Evolutionary conservation across 441 rosid species (phyloP).

Genomic region (Aleurites moluccanus): DNA sequence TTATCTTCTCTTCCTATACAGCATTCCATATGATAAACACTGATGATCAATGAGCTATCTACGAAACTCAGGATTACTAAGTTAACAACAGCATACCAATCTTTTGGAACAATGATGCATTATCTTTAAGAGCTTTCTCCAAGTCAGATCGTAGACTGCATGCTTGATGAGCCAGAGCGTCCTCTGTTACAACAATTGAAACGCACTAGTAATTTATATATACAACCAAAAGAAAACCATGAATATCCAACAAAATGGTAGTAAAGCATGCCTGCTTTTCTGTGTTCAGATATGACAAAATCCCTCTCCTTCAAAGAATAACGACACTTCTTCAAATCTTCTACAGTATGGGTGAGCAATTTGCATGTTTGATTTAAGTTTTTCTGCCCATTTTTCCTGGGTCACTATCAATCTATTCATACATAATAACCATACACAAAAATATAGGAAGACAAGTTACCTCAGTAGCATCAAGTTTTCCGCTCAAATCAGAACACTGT

Average conservation of each 20-base stretch:
- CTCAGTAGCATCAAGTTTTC: slow-evolving; percentile 74
- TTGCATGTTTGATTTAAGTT: slow-evolving; percentile 61
- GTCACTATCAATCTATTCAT: slow-evolving; percentile 18
- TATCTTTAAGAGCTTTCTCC: slow-evolving; percentile 85
- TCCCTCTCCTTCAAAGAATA: slow-evolving; percentile 79
- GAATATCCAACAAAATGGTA: slow-evolving; percentile 9
- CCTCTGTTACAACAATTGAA: slow-evolving; percentile 48
- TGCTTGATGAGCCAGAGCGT: slow-evolving; percentile 83
- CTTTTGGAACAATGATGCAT: slow-evolving; percentile 74
- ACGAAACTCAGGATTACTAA: background rate
- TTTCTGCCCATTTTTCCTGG: slow-evolving; percentile 43
- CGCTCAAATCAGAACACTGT: slow-evolving; percentile 63
- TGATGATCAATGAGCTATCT: background rate
- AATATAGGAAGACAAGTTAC: slow-evolving; percentile 34
- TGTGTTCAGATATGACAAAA: slow-evolving; percentile 85
- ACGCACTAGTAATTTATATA: slow-evolving; percentile 11
- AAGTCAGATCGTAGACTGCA: slow-evolving; percentile 67
- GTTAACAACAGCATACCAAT: slow-evolving; percentile 53
- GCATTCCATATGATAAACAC: slow-evolving; percentile 17
- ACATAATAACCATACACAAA: background rate
- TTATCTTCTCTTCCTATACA: slow-evolving; percentile 84
- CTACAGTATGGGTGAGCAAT: slow-evolving; percentile 59
- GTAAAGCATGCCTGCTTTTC: slow-evolving; percentile 63
- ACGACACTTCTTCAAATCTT: slow-evolving; percentile 72
- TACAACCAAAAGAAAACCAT: background rate